Percentiles rank a stretch among this genome's conserved stretches.
These are phyloP conservation scores for Mucor saturninus DNA, from an alignment of 371 early-diverging fungal genomes.

Conservation along the genomic window DNA sequence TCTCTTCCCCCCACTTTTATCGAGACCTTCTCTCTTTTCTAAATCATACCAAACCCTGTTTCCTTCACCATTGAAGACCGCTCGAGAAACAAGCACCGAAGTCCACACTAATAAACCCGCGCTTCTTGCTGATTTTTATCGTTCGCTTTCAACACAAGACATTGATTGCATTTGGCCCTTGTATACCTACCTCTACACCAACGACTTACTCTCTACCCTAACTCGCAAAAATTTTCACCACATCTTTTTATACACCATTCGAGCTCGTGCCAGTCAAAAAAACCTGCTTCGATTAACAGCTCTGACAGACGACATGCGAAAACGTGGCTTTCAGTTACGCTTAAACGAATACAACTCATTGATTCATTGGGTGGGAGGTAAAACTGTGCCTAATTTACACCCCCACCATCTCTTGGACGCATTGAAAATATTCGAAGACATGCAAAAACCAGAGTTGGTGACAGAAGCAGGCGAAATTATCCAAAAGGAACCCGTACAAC, in stretches of 20 bases:
- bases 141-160: conserved; percentile 45
- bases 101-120: conserved; percentile 17
- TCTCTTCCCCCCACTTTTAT: conserved; percentile 4
- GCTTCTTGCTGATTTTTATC: conserved; percentile 42
- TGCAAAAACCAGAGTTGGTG: conserved; percentile 26
- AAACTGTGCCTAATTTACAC: conserved; percentile 30
- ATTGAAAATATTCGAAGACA: conserved; percentile 41
- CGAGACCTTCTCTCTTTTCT: background rate
- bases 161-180: conserved; percentile 56
- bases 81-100: background rate
- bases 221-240: conserved; percentile 39
- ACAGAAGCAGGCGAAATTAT: conserved; percentile 7
- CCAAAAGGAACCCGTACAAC: conserved; percentile 22
- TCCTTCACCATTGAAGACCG: background rate
- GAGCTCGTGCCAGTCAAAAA: conserved; percentile 34
- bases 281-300: conserved; percentile 46
- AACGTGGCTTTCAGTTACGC: conserved; percentile 29
- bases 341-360: conserved; percentile 45
- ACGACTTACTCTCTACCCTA: conserved; percentile 28
- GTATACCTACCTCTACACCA: conserved; percentile 40
- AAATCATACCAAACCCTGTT: conserved; percentile 3
- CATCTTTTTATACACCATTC: conserved; percentile 36
- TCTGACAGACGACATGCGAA: conserved; percentile 48
- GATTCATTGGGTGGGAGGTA: conserved; percentile 50
- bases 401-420: conserved; percentile 47